Conservation (phyloP, 768 basidiomycete species). For the Agaricus sinodeliciosus region DNA sequence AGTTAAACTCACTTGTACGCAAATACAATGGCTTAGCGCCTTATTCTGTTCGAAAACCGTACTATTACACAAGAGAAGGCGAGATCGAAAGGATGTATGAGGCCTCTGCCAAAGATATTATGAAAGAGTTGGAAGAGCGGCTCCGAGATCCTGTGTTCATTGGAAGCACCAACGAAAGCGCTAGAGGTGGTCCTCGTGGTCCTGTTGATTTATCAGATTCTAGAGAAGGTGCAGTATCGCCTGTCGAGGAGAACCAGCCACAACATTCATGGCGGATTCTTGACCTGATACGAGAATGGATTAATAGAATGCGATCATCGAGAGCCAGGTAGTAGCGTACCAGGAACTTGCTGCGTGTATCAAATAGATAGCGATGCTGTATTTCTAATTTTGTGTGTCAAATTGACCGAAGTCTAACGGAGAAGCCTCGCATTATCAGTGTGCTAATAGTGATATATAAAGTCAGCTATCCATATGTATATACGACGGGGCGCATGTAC, state of each 20-base stretch:
- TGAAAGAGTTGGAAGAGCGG: slow-evolving; percentile 20
- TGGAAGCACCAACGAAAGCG: slow-evolving; percentile 3
- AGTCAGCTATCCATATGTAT: background rate
- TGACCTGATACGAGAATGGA: slow-evolving; percentile 22
- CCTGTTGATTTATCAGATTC: slow-evolving; percentile 8
- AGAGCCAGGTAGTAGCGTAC: slow-evolving; percentile 5
- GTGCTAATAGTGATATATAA: background rate
- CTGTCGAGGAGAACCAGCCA: slow-evolving; percentile 1
- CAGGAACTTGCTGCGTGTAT: background rate
- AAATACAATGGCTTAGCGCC: slow-evolving; percentile 80
- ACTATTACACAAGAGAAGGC: slow-evolving; percentile 42
- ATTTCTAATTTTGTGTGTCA: slow-evolving; percentile 2
- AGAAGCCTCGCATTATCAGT: slow-evolving; percentile 6
- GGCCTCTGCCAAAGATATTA: slow-evolving; percentile 46
- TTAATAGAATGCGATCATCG: slow-evolving; percentile 12
- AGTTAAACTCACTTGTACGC: slow-evolving; percentile 70
- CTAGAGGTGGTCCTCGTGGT: background rate
- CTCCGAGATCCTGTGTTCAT: slow-evolving; percentile 23
- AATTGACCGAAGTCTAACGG: background rate
- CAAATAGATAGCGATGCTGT: slow-evolving; percentile 9
- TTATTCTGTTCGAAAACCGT: slow-evolving; percentile 60
- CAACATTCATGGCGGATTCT: slow-evolving; percentile 16
- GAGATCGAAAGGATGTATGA: slow-evolving; percentile 55
- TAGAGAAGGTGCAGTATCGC: background rate
- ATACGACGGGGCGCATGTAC: background rate